phyloP scores from a whole-genome alignment of 176 grass and related monocot species.

The Zea luxurians region DNA sequence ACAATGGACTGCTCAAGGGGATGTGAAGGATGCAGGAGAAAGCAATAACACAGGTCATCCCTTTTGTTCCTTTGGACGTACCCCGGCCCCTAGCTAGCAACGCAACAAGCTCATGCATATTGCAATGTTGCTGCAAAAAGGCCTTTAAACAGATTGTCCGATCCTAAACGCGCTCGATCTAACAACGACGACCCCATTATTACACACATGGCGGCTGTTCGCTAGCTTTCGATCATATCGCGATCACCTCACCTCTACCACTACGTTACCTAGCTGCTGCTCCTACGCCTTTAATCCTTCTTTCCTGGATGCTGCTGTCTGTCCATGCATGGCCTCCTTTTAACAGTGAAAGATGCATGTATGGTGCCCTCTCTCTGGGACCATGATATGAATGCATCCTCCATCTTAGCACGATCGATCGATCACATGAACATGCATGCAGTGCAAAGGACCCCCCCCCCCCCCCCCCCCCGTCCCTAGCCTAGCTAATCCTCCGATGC shows the following conservation, averaged over 20 bases:
- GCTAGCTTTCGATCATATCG: not conserved
- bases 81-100: not conserved
- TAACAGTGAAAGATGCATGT: conserved; percentile 28
- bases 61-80: not conserved
- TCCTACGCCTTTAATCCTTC: not conserved
- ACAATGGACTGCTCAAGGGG: not conserved
- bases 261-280: conserved; percentile 3
- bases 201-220: not conserved
- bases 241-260: conserved; percentile 15
- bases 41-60: conserved; percentile 12
- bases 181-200: not conserved
- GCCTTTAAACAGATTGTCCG: conserved; percentile 5
- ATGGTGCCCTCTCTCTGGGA: conserved; percentile 19
- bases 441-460: not conserved
- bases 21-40: conserved; percentile 25
- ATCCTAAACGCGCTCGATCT: not conserved
- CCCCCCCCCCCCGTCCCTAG: not conserved
- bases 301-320: not conserved
- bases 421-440: not conserved
- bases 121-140: conserved; percentile 6
- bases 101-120: too few species aligned
- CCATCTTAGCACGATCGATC: not conserved
- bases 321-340: conserved; percentile 28
- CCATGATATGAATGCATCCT: not conserved
- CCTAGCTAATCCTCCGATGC: not conserved